Evolutionary conservation across 2,329 filamentous ascomycete species (phyloP).

Genomic region (Xylariaceae sp.): DNA sequence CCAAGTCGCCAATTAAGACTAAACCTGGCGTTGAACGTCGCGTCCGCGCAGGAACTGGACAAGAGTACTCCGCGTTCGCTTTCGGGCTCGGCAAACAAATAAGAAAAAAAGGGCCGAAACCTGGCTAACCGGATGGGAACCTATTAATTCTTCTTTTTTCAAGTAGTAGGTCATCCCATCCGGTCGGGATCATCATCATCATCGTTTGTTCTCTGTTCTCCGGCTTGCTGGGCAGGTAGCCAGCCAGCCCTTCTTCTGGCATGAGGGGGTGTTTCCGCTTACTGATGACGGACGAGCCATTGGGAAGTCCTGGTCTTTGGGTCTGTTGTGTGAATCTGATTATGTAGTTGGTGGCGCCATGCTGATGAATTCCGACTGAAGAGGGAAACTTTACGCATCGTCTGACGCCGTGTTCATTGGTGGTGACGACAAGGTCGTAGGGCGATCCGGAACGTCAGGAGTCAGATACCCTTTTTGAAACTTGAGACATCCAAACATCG

Average conservation of each 20-base stretch:
- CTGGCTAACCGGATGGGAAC: slow-evolving; percentile 4
- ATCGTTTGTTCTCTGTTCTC: background rate
- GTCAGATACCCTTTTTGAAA: slow-evolving; percentile 4
- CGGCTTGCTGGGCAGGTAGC: background rate
- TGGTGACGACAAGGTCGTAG: background rate
- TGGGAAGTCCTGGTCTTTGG: background rate
- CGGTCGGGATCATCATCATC: slow-evolving; percentile 3
- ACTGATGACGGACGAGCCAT: background rate
- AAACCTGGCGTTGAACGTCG: background rate
- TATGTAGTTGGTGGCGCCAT: slow-evolving; percentile 16
- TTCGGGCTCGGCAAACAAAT: slow-evolving; percentile 15
- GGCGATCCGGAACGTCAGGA: slow-evolving; percentile 5
- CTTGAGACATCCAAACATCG: slow-evolving; percentile 27
- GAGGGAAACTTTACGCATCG: slow-evolving; percentile 21
- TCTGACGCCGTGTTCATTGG: slow-evolving; percentile 19
- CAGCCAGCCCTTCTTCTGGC: slow-evolving; percentile 7
- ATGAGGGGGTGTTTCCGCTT: background rate
- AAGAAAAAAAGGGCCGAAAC: slow-evolving; percentile 8
- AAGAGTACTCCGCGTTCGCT: slow-evolving; percentile 7
- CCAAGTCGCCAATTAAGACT: background rate
- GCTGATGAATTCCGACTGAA: slow-evolving; percentile 17
- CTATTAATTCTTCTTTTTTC: background rate
- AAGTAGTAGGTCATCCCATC: slow-evolving; percentile 1
- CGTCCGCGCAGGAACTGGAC: background rate
- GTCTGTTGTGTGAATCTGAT: slow-evolving; percentile 5